Evolutionary conservation across 805 yeast species (phyloP).

Genomic region (Cyberlindnera mycetangii): DNA sequence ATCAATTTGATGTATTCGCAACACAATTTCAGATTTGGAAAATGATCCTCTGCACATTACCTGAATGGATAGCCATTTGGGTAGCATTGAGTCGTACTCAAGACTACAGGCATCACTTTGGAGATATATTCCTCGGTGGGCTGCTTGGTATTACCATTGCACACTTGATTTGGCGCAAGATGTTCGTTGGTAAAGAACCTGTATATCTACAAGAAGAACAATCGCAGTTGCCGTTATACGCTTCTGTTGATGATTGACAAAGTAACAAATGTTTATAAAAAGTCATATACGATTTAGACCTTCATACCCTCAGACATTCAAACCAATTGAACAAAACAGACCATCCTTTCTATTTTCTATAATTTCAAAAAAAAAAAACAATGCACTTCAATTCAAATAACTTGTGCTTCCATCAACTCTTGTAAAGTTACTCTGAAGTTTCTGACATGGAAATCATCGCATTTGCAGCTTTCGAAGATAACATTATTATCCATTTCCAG

Average conservation of each 20-base stretch:
- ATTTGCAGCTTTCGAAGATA: conserved; percentile 15
- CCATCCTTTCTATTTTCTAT: neutral
- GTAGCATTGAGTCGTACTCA: conserved; percentile 84
- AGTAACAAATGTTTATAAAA: neutral
- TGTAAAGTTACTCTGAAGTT: conserved; percentile 16
- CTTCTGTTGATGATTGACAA: conserved; percentile 7
- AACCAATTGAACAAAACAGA: neutral
- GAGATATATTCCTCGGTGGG: conserved; percentile 78
- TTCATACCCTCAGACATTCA: too few species aligned
- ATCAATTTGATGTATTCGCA: conserved; percentile 28
- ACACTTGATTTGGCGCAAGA: conserved; percentile 15
- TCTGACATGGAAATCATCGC: conserved; percentile 28
- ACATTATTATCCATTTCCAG: conserved; percentile 11
- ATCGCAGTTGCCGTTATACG: conserved; percentile 16
- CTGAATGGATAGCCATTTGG: conserved; percentile 64
- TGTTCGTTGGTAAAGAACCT: conserved; percentile 22
- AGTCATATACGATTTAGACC: neutral
- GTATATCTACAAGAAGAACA: conserved; percentile 16
- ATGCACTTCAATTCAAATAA: too few species aligned
- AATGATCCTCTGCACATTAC: conserved; percentile 44
- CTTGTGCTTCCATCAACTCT: conserved; percentile 8
- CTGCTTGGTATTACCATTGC: conserved; percentile 47
- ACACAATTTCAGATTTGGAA: conserved; percentile 49
- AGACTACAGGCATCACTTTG: conserved; percentile 89
- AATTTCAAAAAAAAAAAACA: too few species aligned